These are phyloP conservation scores for Erodium moschatum DNA, from an alignment of 441 rosid species.

Conservation along the genomic window DNA sequence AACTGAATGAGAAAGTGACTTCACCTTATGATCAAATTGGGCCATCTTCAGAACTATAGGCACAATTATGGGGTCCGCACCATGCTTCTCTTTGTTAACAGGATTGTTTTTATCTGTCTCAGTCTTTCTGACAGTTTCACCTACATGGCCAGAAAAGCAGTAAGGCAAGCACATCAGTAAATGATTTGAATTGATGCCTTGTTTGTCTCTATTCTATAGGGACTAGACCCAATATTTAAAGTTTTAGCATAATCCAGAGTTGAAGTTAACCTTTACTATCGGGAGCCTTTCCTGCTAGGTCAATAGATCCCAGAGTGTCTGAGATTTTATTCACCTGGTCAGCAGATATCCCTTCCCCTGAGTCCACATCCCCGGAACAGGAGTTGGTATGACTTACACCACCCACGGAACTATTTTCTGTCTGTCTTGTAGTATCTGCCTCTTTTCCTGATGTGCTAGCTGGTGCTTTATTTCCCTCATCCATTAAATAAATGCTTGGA, in stretches of 20 bases:
- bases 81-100: constrained; percentile 49
- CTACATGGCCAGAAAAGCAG: constrained; percentile 30
- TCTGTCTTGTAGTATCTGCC: constrained; percentile 26
- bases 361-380: constrained; percentile 16
- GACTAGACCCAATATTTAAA: not conserved
- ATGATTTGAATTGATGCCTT: not conserved
- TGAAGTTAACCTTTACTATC: constrained; percentile 33
- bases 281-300: constrained; percentile 31
- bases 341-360: constrained; percentile 26
- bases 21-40: constrained; percentile 89
- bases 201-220: not conserved
- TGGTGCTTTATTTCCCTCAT: constrained; percentile 64
- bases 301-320: constrained; percentile 31
- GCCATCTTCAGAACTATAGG: constrained; percentile 90
- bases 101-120: constrained; percentile 23
- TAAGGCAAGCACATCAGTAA: not conserved
- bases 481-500: constrained; percentile 94
- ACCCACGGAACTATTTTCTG: constrained; percentile 26
- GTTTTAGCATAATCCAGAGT: constrained; percentile 8
- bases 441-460: constrained; percentile 34
- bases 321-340: constrained; percentile 31
- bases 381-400: constrained; percentile 26
- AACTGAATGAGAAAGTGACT: constrained; percentile 15
- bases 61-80: constrained; percentile 67
- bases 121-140: constrained; percentile 34